Evolutionary conservation across 352 stramenopile species (phyloP).

Genomic region (Phytopythium montanum): DNA sequence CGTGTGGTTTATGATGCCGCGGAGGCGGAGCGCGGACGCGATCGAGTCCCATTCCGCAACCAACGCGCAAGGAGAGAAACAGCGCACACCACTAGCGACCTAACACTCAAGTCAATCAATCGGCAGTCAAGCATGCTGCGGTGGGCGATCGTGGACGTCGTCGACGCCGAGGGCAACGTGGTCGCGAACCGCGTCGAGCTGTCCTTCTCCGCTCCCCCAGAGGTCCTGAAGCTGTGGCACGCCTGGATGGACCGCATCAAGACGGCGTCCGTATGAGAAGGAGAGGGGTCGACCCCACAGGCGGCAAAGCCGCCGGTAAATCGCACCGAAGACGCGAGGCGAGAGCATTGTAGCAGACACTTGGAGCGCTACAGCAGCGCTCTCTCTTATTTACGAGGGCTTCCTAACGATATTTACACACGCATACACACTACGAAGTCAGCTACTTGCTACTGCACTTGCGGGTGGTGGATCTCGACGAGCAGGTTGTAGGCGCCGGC

Average conservation of each 20-base stretch:
- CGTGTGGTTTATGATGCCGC: neutral
- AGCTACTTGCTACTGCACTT: conserved; percentile 11
- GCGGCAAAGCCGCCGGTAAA: neutral
- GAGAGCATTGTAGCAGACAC: neutral
- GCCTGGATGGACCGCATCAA: conserved; percentile 3
- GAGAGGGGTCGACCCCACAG: neutral
- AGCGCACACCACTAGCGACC: neutral
- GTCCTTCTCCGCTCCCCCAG: conserved; percentile 11
- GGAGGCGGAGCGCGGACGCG: neutral
- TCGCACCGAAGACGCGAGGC: no score
- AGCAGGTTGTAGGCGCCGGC: conserved; percentile 43
- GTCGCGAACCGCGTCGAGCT: conserved; percentile 20
- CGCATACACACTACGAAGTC: neutral
- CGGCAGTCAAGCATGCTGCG: conserved; percentile 10
- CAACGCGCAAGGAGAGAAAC: neutral
- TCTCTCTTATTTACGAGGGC: neutral
- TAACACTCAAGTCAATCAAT: neutral
- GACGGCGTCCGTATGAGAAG: neutral
- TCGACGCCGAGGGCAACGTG: conserved; percentile 17
- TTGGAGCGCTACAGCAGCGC: neutral
- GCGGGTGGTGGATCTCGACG: conserved; percentile 49
- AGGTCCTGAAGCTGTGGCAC: conserved; percentile 4
- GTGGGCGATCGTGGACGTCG: conserved; percentile 19
- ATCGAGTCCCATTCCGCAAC: neutral
- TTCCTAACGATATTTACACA: conserved; percentile 5